These are phyloP conservation scores for Zygnema circumcarinatum DNA, from an alignment of 139 green algal species.

Conservation along the genomic window DNA sequence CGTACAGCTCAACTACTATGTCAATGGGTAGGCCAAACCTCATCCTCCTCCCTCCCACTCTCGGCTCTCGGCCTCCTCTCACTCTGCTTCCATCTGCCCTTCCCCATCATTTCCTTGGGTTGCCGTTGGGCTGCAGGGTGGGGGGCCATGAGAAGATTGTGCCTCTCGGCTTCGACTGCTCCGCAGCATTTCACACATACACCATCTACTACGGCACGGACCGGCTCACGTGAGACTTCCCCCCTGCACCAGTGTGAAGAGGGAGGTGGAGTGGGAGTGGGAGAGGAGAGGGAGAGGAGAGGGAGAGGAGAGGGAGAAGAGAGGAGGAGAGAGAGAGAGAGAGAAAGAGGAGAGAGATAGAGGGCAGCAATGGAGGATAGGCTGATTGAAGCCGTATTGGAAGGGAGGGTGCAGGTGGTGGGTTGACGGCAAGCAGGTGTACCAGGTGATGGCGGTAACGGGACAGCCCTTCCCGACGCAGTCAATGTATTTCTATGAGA, in stretches of 20 bases:
- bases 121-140: background rate
- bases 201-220: slow-evolving; percentile 11
- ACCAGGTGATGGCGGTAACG: background rate
- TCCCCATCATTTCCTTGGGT: too few relatives aligned
- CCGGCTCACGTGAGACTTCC: too few relatives aligned
- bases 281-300: background rate
- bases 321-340: background rate
- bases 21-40: slow-evolving; percentile 33
- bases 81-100: too few relatives aligned
- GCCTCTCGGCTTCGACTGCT: background rate
- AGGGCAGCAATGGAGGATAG: background rate
- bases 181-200: slow-evolving; percentile 9
- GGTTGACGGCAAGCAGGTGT: slow-evolving; percentile 5
- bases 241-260: background rate
- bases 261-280: background rate
- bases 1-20: slow-evolving; percentile 36
- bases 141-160: slow-evolving; percentile 18
- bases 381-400: background rate
- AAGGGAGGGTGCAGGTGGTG: slow-evolving; percentile 9
- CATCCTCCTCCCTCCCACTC: too few relatives aligned
- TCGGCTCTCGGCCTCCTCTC: background rate
- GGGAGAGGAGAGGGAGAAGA: background rate
- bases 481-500: slow-evolving; percentile 6
- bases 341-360: background rate
- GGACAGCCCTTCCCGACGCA: slow-evolving; percentile 5